Base-by-base conservation (phyloP, 164 flowering plant genomes). In the Stephania japonica region DNA sequence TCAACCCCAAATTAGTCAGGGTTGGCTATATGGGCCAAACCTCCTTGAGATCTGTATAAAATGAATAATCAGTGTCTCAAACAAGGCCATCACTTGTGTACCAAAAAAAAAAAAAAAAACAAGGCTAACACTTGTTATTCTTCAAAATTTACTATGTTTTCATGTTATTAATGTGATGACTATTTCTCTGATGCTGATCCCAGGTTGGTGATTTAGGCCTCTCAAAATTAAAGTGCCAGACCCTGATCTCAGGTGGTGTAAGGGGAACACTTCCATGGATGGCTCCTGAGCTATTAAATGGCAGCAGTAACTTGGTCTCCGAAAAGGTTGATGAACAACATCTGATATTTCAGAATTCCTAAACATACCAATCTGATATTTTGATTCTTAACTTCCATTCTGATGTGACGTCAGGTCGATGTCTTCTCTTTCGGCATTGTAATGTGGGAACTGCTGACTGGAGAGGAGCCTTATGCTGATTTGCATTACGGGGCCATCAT, bases 261-360 rank as follows among this genome's bases (percentile, higher is more conserved):
- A 83, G 97, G 27, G 98, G 98, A 78, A 94, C 98, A 70, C 97
- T 94, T 70, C 98, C 98, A 24, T 94, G 98, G 98, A 94, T 94
- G 97, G 97, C 98, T 47, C 97, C 97, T 6, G 98, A 94, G 84
- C 97, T 94, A 73, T 81, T 94, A 49, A 91, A 94, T 82, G 97
- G 97, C 72, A 89, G 94, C 88, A 91, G 97, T 78, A 91, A 85
- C 80, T 87, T 92, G 56, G 98, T 94, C 62, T 92, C 98, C 42
- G 98, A 94, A 80, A 94, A 94, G 95, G 98, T 94, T 72, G 68
- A 61, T 21, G 5, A 38, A 74, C 38, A 8, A 47, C 64, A 59
- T 74, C 26, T 63, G 32, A 62, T 19, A 38, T 25, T 61, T 32
- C n/a, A 10, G 10, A 1, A 19, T 64, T 19, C 18, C 0, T 47